Base-by-base conservation (phyloP, 768 basidiomycete species). In the Lactifluus volemus region DNA sequence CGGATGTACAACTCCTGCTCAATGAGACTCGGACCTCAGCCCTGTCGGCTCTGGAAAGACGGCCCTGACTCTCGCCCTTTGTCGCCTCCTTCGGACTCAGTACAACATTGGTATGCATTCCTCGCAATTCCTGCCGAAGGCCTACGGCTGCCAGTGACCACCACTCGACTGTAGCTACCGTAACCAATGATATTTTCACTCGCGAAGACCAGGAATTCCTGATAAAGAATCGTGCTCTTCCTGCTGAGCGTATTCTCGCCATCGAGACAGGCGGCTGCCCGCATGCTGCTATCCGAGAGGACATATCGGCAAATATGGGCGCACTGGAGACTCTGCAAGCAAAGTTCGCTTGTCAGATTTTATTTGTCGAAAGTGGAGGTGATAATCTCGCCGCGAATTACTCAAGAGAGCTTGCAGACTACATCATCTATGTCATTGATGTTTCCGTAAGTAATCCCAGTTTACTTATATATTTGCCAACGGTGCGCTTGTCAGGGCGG, bases 181-280 rank as follows among this genome's bases (percentile, higher is more conserved):
- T 96, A 14, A 99, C 96, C n/a, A 99, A 99, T 74, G 96, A 99
- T 73, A 99, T 99, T 71, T 99, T 99, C 75, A 99, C 96, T 39
- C 81, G 89, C 21, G 96, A 98, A 72, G 96, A 98, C 70, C 94
- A 97, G 72, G 96, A 98, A 68, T 99, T 99, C 73, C 77, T 99
- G 41, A 96, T 99, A 69, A 86, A 83, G 68, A 92, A 98, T 74
- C 82, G 87, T 59, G 96, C 96, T 0, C 82, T 99, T 6, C 88
- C 91, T 0, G 72, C 84, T 4, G 80, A 81, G 29, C 90, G 92
- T 36, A 98, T 99, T 67, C 83, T 91, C 19, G 95, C 96, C 1
- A 98, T 99, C 63, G 97, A 99, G 75, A 99, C 96, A 0, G 95
- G 93, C 17, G 96, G 97, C 1, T 99, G 96, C 72, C 96, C 96